These are phyloP conservation scores for barrel medic (Medicago truncatula) DNA, from an alignment of 306 rosid genomes.

Conservation along the genomic window MtrunA17r5.0-ANR NC_053046.1:18468001-18468500, in stretches of 20 bases:
- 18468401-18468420: conserved; percentile 7
- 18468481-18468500: conserved; percentile 66
- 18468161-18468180: too few species aligned
- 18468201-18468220: conserved; percentile 13
- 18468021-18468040: too few species aligned
- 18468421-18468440: background rate
- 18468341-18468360: conserved; percentile 52
- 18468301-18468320: conserved; percentile 59
- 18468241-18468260: conserved; percentile 63
- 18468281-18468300: conserved; percentile 61
- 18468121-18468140: too few species aligned
- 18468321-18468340: conserved; percentile 53
- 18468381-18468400: background rate
- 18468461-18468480: conserved; percentile 61
- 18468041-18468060: too few species aligned
- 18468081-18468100: too few species aligned
- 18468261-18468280: conserved; percentile 63
- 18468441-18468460: conserved; percentile 29
- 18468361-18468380: conserved; percentile 56
- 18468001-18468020: too few species aligned
- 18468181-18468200: background rate
- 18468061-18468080: too few species aligned
- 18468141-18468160: too few species aligned
- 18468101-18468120: too few species aligned
- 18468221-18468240: conserved; percentile 29